Conservation (phyloP, 1,139 yeast species). For the Hansenula anomala region DNA sequence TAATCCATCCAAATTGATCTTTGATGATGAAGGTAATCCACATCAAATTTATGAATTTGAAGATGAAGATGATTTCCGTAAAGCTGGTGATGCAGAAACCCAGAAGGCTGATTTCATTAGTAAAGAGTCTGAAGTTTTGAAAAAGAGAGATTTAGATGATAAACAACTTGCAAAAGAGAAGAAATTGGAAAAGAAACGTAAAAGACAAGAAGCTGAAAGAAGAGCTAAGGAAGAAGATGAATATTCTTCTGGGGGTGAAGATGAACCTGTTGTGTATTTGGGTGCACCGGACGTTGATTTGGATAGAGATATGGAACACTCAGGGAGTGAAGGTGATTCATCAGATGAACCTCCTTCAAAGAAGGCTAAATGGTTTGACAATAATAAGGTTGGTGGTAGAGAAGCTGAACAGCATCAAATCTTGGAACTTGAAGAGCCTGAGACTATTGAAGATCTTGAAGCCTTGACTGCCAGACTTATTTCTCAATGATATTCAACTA, state of each 20-base stretch:
- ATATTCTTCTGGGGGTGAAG: conserved; percentile 24
- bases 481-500: conserved; percentile 3
- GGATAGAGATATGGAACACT: conserved; percentile 18
- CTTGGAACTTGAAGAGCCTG: conserved; percentile 81
- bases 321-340: conserved; percentile 27
- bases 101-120: conserved; percentile 67
- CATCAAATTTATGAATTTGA: conserved; percentile 90
- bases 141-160: conserved; percentile 67
- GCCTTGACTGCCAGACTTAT: conserved; percentile 74
- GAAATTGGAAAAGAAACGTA: conserved; percentile 83
- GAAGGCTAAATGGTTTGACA: conserved; percentile 61
- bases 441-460: conserved; percentile 89
- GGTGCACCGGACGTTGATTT: conserved; percentile 8
- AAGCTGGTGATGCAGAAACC: conserved; percentile 64
- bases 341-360: conserved; percentile 42
- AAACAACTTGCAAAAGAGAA: conserved; percentile 79
- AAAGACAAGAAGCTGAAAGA: conserved; percentile 76
- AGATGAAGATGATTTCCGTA: conserved; percentile 81
- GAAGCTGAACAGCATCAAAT: conserved; percentile 31
- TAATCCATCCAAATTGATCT: conserved; percentile 71
- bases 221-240: conserved; percentile 40
- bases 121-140: conserved; percentile 67
- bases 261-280: conserved; percentile 21
- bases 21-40: conserved; percentile 92
- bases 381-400: conserved; percentile 29